A percentile compares a stretch with the other conserved stretches of the same genome.
These are phyloP conservation scores for Aspergillus nidulans DNA, from an alignment of 495 filamentous ascomycete genomes.

Conservation along the genomic window DNA sequence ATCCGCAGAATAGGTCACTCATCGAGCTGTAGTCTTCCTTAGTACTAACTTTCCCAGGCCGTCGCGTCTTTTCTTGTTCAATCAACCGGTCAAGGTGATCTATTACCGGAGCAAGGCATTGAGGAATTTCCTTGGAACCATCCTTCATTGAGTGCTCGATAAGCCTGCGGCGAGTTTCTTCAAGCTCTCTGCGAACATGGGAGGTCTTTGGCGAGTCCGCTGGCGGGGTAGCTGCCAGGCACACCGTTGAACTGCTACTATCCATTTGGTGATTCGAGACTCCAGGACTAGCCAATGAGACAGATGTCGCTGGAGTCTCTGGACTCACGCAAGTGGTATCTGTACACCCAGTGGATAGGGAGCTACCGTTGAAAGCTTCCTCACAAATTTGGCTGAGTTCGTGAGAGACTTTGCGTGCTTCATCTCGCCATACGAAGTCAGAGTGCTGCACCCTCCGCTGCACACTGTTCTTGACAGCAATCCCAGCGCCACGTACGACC, in stretches of 20 bases:
- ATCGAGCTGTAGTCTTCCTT: slow-evolving; percentile 38
- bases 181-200: slow-evolving; percentile 47
- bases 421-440: slow-evolving; percentile 53
- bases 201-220: slow-evolving; percentile 27
- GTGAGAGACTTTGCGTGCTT: slow-evolving; percentile 60
- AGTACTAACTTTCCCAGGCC: slow-evolving; percentile 7
- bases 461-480: slow-evolving; percentile 22
- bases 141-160: slow-evolving; percentile 41
- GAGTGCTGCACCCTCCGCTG: slow-evolving; percentile 40
- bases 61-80: slow-evolving; percentile 34
- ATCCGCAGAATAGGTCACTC: slow-evolving; percentile 53
- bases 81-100: slow-evolving; percentile 60
- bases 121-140: slow-evolving; percentile 35
- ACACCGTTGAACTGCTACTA: neutral
- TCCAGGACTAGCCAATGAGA: slow-evolving; percentile 36
- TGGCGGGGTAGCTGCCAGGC: neutral
- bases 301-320: slow-evolving; percentile 52
- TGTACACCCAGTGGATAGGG: slow-evolving; percentile 47
- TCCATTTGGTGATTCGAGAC: slow-evolving; percentile 18
- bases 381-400: slow-evolving; percentile 67
- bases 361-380: slow-evolving; percentile 77
- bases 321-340: slow-evolving; percentile 38
- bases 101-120: slow-evolving; percentile 55
- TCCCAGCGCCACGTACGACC: slow-evolving; percentile 30
- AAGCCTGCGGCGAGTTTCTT: slow-evolving; percentile 54